Evolutionary conservation across 495 filamentous ascomycete species (phyloP).

Genomic region (Chaetomium fimeti): DNA sequence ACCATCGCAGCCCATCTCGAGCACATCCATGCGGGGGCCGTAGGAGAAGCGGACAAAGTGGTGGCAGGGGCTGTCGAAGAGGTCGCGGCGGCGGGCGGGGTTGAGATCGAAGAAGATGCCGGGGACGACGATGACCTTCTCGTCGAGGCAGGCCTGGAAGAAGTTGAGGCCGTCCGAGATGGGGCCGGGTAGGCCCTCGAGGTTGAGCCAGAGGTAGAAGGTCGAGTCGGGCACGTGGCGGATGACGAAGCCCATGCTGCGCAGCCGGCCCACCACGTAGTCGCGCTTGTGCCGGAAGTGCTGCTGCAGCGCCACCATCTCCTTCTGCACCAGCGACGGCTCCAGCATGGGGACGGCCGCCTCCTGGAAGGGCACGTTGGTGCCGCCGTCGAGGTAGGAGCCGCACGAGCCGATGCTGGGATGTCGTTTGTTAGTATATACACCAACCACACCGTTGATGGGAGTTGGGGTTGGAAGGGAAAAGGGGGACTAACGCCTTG

Average conservation of each 20-base stretch:
- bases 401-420: slow-evolving; percentile 78
- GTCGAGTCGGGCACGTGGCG: slow-evolving; percentile 80
- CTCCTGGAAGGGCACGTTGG: slow-evolving; percentile 93
- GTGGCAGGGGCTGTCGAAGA: slow-evolving; percentile 94
- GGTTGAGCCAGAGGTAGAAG: slow-evolving; percentile 74
- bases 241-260: slow-evolving; percentile 79
- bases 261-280: slow-evolving; percentile 74
- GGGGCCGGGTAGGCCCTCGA: slow-evolving; percentile 61
- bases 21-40: slow-evolving; percentile 82
- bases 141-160: slow-evolving; percentile 86
- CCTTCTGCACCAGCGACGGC: slow-evolving; percentile 69
- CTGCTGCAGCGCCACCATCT: slow-evolving; percentile 84
- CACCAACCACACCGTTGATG: too few species aligned
- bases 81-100: slow-evolving; percentile 79
- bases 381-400: slow-evolving; percentile 92
- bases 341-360: slow-evolving; percentile 91
- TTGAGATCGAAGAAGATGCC: slow-evolving; percentile 94
- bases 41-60: slow-evolving; percentile 92
- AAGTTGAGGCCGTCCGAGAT: slow-evolving; percentile 94
- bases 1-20: slow-evolving; percentile 81
- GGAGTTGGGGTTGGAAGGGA: background rate
- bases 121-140: slow-evolving; percentile 93
- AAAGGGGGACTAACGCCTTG: slow-evolving; percentile 56
- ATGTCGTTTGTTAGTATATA: background rate
- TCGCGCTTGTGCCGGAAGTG: slow-evolving; percentile 91